These are phyloP conservation scores for Purshia tridentata DNA, from an alignment of 306 rosid genomes.

Conservation along the genomic window DNA sequence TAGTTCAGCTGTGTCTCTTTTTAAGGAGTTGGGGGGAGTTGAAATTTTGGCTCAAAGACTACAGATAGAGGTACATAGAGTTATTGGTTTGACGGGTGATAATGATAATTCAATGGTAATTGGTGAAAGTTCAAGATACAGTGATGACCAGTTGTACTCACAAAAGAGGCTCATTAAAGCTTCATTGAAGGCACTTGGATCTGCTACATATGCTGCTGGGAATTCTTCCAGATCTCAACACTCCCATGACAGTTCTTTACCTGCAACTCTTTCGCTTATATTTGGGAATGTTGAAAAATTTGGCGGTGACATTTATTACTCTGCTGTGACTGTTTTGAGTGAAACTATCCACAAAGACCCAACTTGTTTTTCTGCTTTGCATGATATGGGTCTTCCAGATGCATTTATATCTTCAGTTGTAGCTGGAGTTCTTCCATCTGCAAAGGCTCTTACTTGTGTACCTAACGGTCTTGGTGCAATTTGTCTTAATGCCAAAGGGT, in stretches of 20 bases:
- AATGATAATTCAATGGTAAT: conserved; percentile 47
- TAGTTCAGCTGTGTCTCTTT: conserved; percentile 88
- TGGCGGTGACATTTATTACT: conserved; percentile 95
- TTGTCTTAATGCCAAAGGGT: conserved; percentile 89
- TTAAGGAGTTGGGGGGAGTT: conserved; percentile 92
- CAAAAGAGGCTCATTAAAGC: conserved; percentile 89
- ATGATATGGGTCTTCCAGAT: conserved; percentile 92
- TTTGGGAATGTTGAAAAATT: conserved; percentile 73
- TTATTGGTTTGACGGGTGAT: conserved; percentile 59
- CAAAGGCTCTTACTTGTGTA: conserved; percentile 84
- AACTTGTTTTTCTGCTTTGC: conserved; percentile 73
- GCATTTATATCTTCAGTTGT: conserved; percentile 82
- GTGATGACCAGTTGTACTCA: conserved; percentile 64
- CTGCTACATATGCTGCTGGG: conserved; percentile 84
- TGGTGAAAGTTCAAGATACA: conserved; percentile 69
- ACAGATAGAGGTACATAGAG: conserved; percentile 77
- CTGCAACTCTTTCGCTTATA: conserved; percentile 64
- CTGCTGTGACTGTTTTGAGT: conserved; percentile 97
- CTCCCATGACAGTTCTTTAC: conserved; percentile 67
- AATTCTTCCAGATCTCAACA: conserved; percentile 69
- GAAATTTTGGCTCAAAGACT: conserved; percentile 90
- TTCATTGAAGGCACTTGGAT: conserved; percentile 90
- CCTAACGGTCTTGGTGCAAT: conserved; percentile 98
- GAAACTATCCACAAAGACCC: conserved; percentile 98
- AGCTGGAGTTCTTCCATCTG: conserved; percentile 84